Evolutionary conservation across 2,329 filamentous ascomycete genomes (phyloP).

Genomic region (Fusarium illudens): DNA sequence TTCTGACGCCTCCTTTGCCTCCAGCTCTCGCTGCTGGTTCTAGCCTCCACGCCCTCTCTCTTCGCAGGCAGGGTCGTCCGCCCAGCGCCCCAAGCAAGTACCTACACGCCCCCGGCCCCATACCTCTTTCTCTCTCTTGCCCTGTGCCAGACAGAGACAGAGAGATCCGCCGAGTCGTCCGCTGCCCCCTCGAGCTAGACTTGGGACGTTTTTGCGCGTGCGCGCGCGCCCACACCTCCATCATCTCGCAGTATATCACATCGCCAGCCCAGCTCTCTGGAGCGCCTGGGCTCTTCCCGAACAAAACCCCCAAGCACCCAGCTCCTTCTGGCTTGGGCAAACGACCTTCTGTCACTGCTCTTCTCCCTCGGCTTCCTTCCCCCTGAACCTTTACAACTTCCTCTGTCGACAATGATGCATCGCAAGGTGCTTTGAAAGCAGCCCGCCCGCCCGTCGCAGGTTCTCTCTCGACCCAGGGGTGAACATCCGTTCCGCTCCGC

Average conservation of each 20-base stretch:
- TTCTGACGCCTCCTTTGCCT: conserved; percentile 30
- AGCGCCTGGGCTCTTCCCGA: conserved; percentile 36
- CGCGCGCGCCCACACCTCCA: conserved; percentile 41
- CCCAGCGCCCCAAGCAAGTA: conserved; percentile 33
- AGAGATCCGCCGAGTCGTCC: conserved; percentile 37
- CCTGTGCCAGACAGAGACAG: conserved; percentile 23
- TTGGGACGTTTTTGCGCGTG: conserved; percentile 39
- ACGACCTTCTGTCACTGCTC: conserved; percentile 23
- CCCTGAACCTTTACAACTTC: conserved; percentile 14
- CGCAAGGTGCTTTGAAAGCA: conserved; percentile 39
- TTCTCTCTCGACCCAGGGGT: conserved; percentile 40
- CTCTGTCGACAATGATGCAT: conserved; percentile 38
- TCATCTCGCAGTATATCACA: conserved; percentile 42
- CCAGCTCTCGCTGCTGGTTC: conserved; percentile 26
- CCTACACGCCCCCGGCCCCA: conserved; percentile 29
- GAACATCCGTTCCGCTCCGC: conserved; percentile 38
- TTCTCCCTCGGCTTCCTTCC: background rate
- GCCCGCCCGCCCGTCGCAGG: conserved; percentile 40
- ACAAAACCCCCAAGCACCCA: conserved; percentile 35
- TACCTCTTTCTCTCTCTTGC: conserved; percentile 11
- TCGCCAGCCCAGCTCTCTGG: conserved; percentile 41
- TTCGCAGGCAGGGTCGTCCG: conserved; percentile 27
- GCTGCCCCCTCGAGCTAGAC: conserved; percentile 38
- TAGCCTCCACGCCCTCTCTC: conserved; percentile 24
- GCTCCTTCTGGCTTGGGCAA: conserved; percentile 35